These are phyloP conservation scores for Aspergillus costaricaensis DNA, from an alignment of 2,329 filamentous ascomycete species.

Conservation along the genomic window DNA sequence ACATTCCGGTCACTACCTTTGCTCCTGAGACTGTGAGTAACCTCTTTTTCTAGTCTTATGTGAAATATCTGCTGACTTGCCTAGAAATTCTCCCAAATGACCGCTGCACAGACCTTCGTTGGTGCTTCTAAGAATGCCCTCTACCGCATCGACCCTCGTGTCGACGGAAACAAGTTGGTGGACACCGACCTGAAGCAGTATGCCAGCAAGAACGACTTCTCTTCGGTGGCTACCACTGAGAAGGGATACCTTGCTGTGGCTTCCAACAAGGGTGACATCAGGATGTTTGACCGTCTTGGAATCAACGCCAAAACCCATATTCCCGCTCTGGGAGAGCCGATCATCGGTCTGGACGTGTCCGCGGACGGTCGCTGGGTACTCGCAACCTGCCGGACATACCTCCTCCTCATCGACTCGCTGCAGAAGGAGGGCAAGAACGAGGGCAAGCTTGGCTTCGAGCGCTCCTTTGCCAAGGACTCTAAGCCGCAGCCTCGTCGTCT, in stretches of 20 bases:
- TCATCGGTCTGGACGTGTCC: constrained; percentile 91
- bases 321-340: constrained; percentile 90
- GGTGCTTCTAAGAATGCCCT: constrained; percentile 91
- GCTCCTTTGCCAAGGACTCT: constrained; percentile 83
- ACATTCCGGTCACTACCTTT: constrained; percentile 89
- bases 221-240: constrained; percentile 87
- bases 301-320: constrained; percentile 98
- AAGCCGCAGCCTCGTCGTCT: constrained; percentile 93
- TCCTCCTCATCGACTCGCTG: constrained; percentile 86
- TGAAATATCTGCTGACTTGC: constrained; percentile 28
- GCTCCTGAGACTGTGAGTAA: constrained; percentile 75
- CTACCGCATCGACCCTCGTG: constrained; percentile 88
- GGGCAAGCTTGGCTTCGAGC: constrained; percentile 97
- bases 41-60: not conserved
- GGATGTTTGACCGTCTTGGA: constrained; percentile 91
- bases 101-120: constrained; percentile 88
- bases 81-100: constrained; percentile 96
- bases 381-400: constrained; percentile 89
- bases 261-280: constrained; percentile 96
- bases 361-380: constrained; percentile 95
- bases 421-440: constrained; percentile 95
- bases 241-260: constrained; percentile 97
- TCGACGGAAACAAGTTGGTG: constrained; percentile 88
- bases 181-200: constrained; percentile 95
- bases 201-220: constrained; percentile 95